Evolutionary conservation across 441 rosid genomes (phyloP).

Genomic region (Brassica hybrid): DNA sequence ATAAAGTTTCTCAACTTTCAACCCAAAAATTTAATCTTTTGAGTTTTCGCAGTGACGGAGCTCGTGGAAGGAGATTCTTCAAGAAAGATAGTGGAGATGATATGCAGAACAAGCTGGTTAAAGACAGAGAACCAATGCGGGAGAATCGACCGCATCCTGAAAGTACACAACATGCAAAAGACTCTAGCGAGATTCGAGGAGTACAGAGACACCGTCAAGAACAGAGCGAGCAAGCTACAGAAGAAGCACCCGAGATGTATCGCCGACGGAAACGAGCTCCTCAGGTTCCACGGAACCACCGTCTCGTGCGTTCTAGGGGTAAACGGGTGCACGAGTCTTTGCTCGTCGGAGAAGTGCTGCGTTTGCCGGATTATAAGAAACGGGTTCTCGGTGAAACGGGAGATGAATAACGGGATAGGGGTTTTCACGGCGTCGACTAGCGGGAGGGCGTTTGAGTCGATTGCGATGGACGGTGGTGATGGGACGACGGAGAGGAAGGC

Average conservation of each 20-base stretch:
- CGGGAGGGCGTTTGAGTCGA: slow-evolving; percentile 80
- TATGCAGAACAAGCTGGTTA: slow-evolving; percentile 83
- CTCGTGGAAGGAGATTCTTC: slow-evolving; percentile 96
- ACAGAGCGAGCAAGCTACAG: slow-evolving; percentile 90
- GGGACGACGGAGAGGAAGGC: slow-evolving; percentile 67
- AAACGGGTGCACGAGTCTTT: slow-evolving; percentile 78
- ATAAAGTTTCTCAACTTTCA: not conserved
- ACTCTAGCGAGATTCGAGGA: slow-evolving; percentile 91
- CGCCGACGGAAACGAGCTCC: slow-evolving; percentile 93
- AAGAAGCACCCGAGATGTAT: slow-evolving; percentile 94
- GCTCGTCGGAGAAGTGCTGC: slow-evolving; percentile 68
- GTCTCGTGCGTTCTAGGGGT: slow-evolving; percentile 77
- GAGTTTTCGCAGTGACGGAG: slow-evolving; percentile 68
- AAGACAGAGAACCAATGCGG: slow-evolving; percentile 76
- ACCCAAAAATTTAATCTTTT: not conserved
- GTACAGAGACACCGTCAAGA: slow-evolving; percentile 82
- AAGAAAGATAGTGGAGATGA: slow-evolving; percentile 90
- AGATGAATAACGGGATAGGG: slow-evolving; percentile 75
- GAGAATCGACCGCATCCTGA: slow-evolving; percentile 82
- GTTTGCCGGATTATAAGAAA: slow-evolving; percentile 78
- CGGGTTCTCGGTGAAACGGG: slow-evolving; percentile 85
- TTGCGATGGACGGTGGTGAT: slow-evolving; percentile 46
- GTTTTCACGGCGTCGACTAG: slow-evolving; percentile 95
- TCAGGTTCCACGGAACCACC: slow-evolving; percentile 88
- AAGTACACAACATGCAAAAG: slow-evolving; percentile 93